phyloP scores from a whole-genome alignment of 495 filamentous ascomycete genomes.

The Penicillium canescens region DNA sequence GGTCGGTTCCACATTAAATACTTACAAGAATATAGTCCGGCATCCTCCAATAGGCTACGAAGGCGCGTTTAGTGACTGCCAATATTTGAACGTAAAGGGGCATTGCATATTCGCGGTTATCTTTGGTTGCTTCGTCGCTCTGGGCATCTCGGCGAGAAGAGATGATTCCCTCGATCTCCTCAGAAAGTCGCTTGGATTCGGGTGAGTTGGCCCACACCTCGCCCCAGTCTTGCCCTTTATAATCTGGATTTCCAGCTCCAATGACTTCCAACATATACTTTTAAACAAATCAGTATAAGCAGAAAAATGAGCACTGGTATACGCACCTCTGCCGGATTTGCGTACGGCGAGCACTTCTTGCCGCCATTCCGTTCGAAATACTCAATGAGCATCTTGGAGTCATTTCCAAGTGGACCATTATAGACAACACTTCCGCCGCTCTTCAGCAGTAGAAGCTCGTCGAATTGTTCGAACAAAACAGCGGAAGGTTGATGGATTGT shows the following conservation, averaged over 20 bases:
- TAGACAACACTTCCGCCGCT: slow-evolving; percentile 72
- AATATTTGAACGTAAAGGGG: slow-evolving; percentile 53
- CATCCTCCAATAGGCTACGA: slow-evolving; percentile 60
- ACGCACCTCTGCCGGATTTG: slow-evolving; percentile 62
- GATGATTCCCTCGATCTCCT: slow-evolving; percentile 51
- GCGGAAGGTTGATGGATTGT: slow-evolving; percentile 84
- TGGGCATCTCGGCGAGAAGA: slow-evolving; percentile 30
- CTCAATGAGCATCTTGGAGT: slow-evolving; percentile 54
- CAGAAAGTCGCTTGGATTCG: slow-evolving; percentile 41
- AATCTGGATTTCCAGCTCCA: slow-evolving; percentile 62
- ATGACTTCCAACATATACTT: slow-evolving; percentile 68
- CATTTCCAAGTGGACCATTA: slow-evolving; percentile 61
- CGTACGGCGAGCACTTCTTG: slow-evolving; percentile 52
- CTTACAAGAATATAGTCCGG: slow-evolving; percentile 57
- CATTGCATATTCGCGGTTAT: slow-evolving; percentile 61
- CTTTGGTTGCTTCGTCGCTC: slow-evolving; percentile 32
- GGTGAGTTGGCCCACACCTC: slow-evolving; percentile 57
- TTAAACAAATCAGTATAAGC: neutral
- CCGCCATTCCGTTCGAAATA: slow-evolving; percentile 67
- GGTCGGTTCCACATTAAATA: neutral
- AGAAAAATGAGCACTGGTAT: neutral
- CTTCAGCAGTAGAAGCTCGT: slow-evolving; percentile 68
- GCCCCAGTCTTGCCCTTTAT: slow-evolving; percentile 61
- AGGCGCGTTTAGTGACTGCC: slow-evolving; percentile 51
- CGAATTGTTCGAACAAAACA: slow-evolving; percentile 73